Conservation (phyloP, 805 yeast genomes). For the Candida chauliodis region DNA sequence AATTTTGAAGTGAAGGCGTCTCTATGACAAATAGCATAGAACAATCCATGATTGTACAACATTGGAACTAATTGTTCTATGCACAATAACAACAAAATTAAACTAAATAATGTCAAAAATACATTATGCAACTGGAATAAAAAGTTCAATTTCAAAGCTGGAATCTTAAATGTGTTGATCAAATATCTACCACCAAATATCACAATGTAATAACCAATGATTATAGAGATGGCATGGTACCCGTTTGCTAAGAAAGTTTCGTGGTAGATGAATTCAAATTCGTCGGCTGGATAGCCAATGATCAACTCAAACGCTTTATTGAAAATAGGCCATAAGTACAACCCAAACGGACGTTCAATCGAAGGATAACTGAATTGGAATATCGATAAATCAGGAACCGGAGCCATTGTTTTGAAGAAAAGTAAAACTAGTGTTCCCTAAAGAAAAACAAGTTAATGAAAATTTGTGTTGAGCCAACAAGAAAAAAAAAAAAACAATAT, state of each 20-base stretch:
- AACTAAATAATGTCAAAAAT: slow-evolving; percentile 65
- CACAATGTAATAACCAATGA: slow-evolving; percentile 38
- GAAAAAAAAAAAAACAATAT: too few relatives aligned
- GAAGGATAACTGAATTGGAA: slow-evolving; percentile 24
- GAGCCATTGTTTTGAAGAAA: slow-evolving; percentile 1
- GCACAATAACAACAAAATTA: slow-evolving; percentile 61
- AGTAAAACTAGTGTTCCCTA: background rate
- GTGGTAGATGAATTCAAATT: slow-evolving; percentile 65
- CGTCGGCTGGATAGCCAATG: slow-evolving; percentile 56
- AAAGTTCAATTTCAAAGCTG: slow-evolving; percentile 69
- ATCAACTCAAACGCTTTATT: slow-evolving; percentile 41
- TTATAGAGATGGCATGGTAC: slow-evolving; percentile 46
- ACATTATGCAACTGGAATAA: slow-evolving; percentile 86
- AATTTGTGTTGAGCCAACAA: too few relatives aligned
- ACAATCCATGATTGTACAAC: slow-evolving; percentile 67
- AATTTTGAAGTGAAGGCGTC: slow-evolving; percentile 81
- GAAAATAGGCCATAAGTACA: slow-evolving; percentile 69
- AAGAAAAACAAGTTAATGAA: background rate
- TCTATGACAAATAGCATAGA: slow-evolving; percentile 76
- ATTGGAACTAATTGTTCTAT: slow-evolving; percentile 86
- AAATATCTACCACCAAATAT: slow-evolving; percentile 71
- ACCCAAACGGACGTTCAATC: slow-evolving; percentile 49
- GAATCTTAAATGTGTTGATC: slow-evolving; percentile 45
- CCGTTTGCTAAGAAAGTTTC: slow-evolving; percentile 66
- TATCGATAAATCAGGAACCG: slow-evolving; percentile 3